phyloP scores from a whole-genome alignment of 148 eudicot species.

The Fagopyrum esculentum region DNA sequence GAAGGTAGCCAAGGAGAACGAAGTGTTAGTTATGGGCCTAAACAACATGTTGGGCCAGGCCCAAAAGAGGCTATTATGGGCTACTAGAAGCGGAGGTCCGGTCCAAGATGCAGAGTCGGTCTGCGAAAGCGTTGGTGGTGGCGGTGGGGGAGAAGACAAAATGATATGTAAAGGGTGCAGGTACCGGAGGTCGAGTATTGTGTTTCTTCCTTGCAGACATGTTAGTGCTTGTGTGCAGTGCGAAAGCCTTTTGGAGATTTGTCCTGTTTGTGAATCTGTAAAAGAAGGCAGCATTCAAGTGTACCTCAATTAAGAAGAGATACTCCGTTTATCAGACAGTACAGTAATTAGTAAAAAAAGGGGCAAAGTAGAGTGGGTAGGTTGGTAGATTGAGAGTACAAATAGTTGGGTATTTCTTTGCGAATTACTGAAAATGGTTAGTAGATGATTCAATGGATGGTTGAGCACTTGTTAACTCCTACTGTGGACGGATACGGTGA shows the following conservation, averaged over 20 bases:
- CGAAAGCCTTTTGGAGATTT: conserved; percentile 25
- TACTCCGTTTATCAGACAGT: too few relatives aligned
- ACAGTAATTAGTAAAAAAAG: too few relatives aligned
- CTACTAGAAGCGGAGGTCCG: not conserved
- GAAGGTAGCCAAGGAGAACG: conserved; percentile 32
- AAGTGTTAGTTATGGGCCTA: conserved; percentile 21
- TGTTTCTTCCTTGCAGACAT: conserved; percentile 50
- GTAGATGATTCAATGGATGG: too few relatives aligned
- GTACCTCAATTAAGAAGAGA: conserved; percentile 11
- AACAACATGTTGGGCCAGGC: conserved; percentile 21
- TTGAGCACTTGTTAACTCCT: too few relatives aligned
- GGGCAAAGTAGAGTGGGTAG: too few relatives aligned
- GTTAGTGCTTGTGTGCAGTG: conserved; percentile 41
- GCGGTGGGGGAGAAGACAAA: not conserved
- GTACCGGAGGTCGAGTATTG: conserved; percentile 20
- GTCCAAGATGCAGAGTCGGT: conserved; percentile 25
- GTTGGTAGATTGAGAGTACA: too few relatives aligned
- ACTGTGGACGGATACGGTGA: too few relatives aligned
- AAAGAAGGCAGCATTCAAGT: conserved; percentile 37
- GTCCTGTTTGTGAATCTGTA: conserved; percentile 40
- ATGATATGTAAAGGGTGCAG: conserved; percentile 31
- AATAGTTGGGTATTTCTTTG: too few relatives aligned
- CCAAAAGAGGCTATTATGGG: conserved; percentile 5
- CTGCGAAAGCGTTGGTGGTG: conserved; percentile 18
- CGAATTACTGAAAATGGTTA: too few relatives aligned